Base-by-base conservation (phyloP, 768 basidiomycete species). In the Mycena kentingensis region DNA sequence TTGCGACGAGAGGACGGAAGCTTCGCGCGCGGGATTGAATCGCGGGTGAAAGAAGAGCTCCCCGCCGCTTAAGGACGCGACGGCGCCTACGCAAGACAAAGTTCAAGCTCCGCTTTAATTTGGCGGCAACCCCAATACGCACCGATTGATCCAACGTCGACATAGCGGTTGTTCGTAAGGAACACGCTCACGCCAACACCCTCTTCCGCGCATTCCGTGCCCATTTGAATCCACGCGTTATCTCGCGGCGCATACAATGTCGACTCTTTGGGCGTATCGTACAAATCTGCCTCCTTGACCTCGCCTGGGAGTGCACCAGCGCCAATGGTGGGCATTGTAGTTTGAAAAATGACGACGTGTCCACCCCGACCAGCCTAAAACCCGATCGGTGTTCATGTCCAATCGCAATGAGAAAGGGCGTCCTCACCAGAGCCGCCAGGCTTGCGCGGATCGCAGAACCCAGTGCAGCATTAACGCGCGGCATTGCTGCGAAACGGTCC, bases 111-210 rank as follows among this genome's bases (percentile, higher is more conserved):
- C 22, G 10, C 32, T 51, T 27, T 51, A 34, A 42, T 52, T 27
- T 6, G 37, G 27, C 18, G 2, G 24, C 29, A 48, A 54, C 3
- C 22, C 21, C 47, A 25, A 26, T 19, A 63, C 80, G 29, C 59
- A 83, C 91, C 90, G 47, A 99, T 83, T 5, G 89, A 91, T 4
- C 86, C 96, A 3, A 98, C 73, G 69, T 98, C 97, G 61, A 92
- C 84, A 57, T 83, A 86, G 65, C 82, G 82, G 56, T 71, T 79
- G 52, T 90, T 90, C 24, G 89, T 89, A 19, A 98, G 73, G 71
- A 97, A 95, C 71, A 93, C 77, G 65, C 85, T 93, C 52, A 97
- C 85, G 2, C 93, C 95, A 24, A 98, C 81, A 19, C 97, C 97
- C 49, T 87, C 83, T 53, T 92, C 87, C 1, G 88, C 90, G 62